Conservation (phyloP, 129 eudicot genomes). For the Scalesia atractyloides region DNA sequence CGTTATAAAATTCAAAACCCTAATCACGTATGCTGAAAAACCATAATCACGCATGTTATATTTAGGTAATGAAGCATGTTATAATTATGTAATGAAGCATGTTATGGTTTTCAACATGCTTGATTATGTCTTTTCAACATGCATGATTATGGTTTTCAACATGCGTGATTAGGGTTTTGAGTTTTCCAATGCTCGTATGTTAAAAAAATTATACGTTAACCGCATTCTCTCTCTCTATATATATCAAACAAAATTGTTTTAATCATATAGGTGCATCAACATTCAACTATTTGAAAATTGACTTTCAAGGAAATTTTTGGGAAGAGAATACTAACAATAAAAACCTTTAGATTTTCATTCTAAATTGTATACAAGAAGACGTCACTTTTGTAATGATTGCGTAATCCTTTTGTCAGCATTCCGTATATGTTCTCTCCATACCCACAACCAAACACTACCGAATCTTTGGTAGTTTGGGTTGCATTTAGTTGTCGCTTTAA, state of each 20-base stretch:
- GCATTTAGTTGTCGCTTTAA: not conserved
- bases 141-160: too few relatives aligned
- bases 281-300: not conserved
- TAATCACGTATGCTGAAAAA: too few relatives aligned
- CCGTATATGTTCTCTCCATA: not conserved
- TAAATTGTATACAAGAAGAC: not conserved
- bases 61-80: too few relatives aligned
- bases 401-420: conserved; percentile 7
- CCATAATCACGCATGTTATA: too few relatives aligned
- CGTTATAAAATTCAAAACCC: too few relatives aligned
- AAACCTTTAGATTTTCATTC: not conserved
- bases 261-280: not conserved
- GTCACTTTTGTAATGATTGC: not conserved
- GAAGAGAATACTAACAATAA: not conserved
- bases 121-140: too few relatives aligned
- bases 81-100: too few relatives aligned
- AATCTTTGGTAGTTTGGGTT: not conserved
- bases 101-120: too few relatives aligned
- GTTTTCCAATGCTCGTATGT: too few relatives aligned
- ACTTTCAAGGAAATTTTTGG: not conserved
- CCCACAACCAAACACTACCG: not conserved
- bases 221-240: too few relatives aligned
- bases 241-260: not conserved
- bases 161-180: too few relatives aligned
- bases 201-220: too few relatives aligned